These are phyloP conservation scores for Pyricularia sp. DNA, from an alignment of 2,329 filamentous ascomycete species.

Conservation along the genomic window DNA sequence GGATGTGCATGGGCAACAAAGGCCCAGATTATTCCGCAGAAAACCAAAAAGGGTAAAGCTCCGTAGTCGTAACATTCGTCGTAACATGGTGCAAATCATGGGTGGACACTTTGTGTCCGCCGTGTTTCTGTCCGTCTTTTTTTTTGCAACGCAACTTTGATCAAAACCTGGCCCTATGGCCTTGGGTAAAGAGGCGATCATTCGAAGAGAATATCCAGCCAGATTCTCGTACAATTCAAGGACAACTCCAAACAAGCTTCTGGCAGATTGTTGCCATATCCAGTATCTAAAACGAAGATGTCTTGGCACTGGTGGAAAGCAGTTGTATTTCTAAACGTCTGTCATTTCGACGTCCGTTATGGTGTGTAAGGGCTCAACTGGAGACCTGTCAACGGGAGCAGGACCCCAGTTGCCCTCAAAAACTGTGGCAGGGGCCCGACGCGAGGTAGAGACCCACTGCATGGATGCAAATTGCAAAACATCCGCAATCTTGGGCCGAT, in stretches of 20 bases:
- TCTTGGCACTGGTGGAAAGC: slow-evolving; percentile 10
- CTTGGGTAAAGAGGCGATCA: background rate
- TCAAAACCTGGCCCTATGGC: background rate
- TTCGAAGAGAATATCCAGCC: slow-evolving; percentile 13
- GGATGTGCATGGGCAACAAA: background rate
- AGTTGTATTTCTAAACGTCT: slow-evolving; percentile 33
- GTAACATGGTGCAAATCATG: slow-evolving; percentile 1
- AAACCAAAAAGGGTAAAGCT: background rate
- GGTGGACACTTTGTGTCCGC: background rate
- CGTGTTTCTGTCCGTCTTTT: slow-evolving; percentile 5
- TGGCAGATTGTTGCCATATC: slow-evolving; percentile 18
- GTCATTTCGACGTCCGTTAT: slow-evolving; percentile 49
- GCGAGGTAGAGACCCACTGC: slow-evolving; percentile 67
- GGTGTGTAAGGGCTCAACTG: slow-evolving; percentile 12
- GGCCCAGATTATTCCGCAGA: background rate
- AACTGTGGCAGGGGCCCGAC: slow-evolving; percentile 82
- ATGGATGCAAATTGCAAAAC: slow-evolving; percentile 66
- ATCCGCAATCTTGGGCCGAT: slow-evolving; percentile 66
- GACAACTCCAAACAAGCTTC: slow-evolving; percentile 10
- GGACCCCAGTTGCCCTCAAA: slow-evolving; percentile 97
- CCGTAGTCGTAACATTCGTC: slow-evolving; percentile 6
- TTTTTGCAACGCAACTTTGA: background rate
- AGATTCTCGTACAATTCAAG: slow-evolving; percentile 15
- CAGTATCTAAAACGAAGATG: slow-evolving; percentile 21
- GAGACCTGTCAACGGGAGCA: slow-evolving; percentile 51